A percentile compares a stretch with the other conserved stretches of the same genome.
Conservation (phyloP, 2,329 filamentous ascomycete species). For the Xylaria digitata region DNA sequence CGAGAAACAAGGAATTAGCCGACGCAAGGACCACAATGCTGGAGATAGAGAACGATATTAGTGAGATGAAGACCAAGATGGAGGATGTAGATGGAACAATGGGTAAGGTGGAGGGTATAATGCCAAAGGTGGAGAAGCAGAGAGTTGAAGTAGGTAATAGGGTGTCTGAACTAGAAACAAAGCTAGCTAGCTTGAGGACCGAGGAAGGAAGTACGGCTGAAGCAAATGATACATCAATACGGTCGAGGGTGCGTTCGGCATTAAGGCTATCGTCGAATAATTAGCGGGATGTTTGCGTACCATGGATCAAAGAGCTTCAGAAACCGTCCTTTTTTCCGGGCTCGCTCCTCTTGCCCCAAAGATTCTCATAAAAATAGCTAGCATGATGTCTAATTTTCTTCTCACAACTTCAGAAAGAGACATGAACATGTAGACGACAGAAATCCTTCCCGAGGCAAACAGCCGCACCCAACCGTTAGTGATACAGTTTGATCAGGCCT, state of each 20-base stretch:
- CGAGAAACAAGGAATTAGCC: not conserved
- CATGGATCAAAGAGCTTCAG: no score
- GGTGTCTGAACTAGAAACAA: not conserved
- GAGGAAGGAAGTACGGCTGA: not conserved
- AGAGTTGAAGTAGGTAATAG: not conserved
- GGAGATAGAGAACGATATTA: not conserved
- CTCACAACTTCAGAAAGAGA: no score
- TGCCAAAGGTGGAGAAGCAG: not conserved
- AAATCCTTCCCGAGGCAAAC: no score
- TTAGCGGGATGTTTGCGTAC: no score
- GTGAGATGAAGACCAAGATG: conserved; percentile 1
- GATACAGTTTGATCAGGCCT: no score
- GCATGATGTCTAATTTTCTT: no score
- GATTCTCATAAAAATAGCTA: no score
- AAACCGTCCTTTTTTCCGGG: no score
- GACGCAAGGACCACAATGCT: not conserved
- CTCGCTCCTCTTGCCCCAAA: no score
- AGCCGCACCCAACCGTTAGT: no score
- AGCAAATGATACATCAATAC: not conserved
- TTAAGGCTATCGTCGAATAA: not conserved
- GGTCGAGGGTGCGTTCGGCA: conserved; percentile 3
- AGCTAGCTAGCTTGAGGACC: no score
- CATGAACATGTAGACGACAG: no score
- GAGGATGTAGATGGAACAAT: not conserved
- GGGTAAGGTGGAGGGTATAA: not conserved